Conservation (phyloP, 495 filamentous ascomycete genomes). For the Xylaria castorea region DNA sequence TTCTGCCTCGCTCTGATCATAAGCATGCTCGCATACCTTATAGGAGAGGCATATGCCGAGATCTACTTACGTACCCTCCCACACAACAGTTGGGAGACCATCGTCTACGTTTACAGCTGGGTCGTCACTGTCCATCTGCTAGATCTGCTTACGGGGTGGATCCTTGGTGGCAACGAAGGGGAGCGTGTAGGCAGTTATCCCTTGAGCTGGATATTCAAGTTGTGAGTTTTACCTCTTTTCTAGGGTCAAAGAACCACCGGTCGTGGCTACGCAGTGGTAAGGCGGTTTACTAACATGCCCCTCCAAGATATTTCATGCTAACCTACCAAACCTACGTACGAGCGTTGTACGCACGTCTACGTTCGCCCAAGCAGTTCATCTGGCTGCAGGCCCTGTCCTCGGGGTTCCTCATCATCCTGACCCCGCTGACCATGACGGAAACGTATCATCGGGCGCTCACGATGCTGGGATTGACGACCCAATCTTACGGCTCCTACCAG, state of each 20-base stretch:
- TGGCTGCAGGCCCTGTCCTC: constrained; percentile 65
- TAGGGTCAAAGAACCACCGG: background rate
- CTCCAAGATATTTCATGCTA: constrained; percentile 62
- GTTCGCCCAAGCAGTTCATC: constrained; percentile 64
- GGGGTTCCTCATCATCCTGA: constrained; percentile 62
- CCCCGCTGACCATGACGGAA: constrained; percentile 65
- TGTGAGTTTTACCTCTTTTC: constrained; percentile 44
- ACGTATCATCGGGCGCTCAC: constrained; percentile 58
- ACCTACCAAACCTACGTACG: constrained; percentile 76
- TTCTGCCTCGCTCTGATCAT: constrained; percentile 67
- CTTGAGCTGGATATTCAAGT: constrained; percentile 68
- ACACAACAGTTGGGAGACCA: constrained; percentile 66
- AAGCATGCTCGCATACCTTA: constrained; percentile 64
- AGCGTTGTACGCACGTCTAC: constrained; percentile 68
- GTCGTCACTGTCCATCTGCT: constrained; percentile 66
- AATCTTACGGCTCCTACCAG: constrained; percentile 63
- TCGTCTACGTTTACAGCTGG: constrained; percentile 71
- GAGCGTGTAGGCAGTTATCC: constrained; percentile 68
- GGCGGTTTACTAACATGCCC: constrained; percentile 31
- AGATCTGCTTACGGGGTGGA: constrained; percentile 66
- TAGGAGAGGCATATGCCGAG: constrained; percentile 71
- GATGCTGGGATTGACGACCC: constrained; percentile 55
- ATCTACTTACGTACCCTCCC: constrained; percentile 69
- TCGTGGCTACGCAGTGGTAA: background rate
- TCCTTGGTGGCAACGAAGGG: constrained; percentile 63